Conservation (phyloP, 2,329 filamentous ascomycete genomes). For the Ophiostoma pallidulum region DNA sequence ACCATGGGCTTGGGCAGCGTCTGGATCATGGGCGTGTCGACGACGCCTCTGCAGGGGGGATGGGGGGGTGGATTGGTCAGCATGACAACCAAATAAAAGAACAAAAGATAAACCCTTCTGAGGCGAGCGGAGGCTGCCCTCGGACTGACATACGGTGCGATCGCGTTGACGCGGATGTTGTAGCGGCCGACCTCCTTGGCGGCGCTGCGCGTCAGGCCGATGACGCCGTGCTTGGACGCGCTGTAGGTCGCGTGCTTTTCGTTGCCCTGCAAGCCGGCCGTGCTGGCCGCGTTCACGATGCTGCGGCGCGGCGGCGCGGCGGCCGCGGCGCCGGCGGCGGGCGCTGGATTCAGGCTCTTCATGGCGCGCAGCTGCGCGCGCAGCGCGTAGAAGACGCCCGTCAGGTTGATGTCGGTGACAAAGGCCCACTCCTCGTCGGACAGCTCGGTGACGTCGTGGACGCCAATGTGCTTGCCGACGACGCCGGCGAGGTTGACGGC, state of each 20-base stretch:
- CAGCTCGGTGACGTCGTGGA: constrained; percentile 16
- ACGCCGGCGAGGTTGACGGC: constrained; percentile 32
- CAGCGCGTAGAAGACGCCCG: constrained; percentile 41
- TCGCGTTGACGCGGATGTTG: constrained; percentile 20
- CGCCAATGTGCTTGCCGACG: constrained; percentile 21
- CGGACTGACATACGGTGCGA: too few relatives aligned
- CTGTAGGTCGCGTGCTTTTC: constrained; percentile 24
- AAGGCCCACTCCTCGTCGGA: constrained; percentile 12
- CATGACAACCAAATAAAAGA: too few relatives aligned
- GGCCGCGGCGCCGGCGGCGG: too few relatives aligned
- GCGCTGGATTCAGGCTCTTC: constrained; percentile 21
- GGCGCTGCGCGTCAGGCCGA: constrained; percentile 24
- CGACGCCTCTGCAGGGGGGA: constrained; percentile 22
- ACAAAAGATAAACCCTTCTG: background rate
- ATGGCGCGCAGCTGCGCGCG: constrained; percentile 19
- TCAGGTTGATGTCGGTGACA: constrained; percentile 33
- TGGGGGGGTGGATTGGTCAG: too few relatives aligned
- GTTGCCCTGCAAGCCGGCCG: constrained; percentile 31
- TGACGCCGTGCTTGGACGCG: constrained; percentile 21
- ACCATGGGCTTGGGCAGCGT: constrained; percentile 15
- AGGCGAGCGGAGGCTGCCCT: too few relatives aligned
- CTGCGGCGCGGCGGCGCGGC: constrained; percentile 21
- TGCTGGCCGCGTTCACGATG: constrained; percentile 11
- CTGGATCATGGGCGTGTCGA: constrained; percentile 24
- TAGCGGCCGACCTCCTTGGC: constrained; percentile 21